phyloP scores from a whole-genome alignment of 257 asterid genomes.

The Solanum pennellii region DNA sequence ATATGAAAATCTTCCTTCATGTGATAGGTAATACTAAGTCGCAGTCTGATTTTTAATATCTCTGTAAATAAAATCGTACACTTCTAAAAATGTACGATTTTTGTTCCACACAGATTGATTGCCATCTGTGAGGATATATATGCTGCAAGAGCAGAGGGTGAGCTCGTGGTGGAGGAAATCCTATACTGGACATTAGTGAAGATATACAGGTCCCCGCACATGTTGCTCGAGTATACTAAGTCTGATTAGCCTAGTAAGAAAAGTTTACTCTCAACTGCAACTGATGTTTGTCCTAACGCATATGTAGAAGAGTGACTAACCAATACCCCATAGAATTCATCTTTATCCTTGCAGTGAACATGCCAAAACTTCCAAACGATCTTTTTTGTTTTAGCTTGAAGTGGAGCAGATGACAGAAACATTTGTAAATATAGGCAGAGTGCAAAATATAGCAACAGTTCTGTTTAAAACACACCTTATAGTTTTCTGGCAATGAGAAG shows the following conservation, averaged over 20 bases:
- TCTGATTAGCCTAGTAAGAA: slow-evolving; percentile 35
- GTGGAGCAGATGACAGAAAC: background rate
- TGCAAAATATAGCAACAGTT: background rate
- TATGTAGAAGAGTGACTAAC: background rate
- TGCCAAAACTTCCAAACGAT: slow-evolving; percentile 1
- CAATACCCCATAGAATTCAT: background rate
- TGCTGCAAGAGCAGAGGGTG: slow-evolving; percentile 99
- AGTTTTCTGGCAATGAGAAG: background rate
- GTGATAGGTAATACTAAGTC: slow-evolving; percentile 66
- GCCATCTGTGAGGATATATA: slow-evolving; percentile 98
- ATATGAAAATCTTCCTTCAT: slow-evolving; percentile 96
- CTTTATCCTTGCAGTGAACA: background rate
- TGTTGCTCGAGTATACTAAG: slow-evolving; percentile 87
- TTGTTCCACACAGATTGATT: slow-evolving; percentile 50
- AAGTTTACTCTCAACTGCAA: background rate
- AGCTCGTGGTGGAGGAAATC: slow-evolving; percentile 93
- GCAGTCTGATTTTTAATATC: background rate
- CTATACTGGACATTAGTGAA: slow-evolving; percentile 91
- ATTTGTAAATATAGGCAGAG: slow-evolving; percentile 1
- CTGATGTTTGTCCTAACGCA: background rate
- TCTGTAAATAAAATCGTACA: background rate
- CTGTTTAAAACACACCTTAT: background rate
- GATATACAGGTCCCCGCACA: slow-evolving; percentile 95
- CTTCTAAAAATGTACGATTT: background rate
- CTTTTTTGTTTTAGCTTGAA: background rate